phyloP scores from a whole-genome alignment of 106 monocot species.

The Dendrobium huoshanense region DNA sequence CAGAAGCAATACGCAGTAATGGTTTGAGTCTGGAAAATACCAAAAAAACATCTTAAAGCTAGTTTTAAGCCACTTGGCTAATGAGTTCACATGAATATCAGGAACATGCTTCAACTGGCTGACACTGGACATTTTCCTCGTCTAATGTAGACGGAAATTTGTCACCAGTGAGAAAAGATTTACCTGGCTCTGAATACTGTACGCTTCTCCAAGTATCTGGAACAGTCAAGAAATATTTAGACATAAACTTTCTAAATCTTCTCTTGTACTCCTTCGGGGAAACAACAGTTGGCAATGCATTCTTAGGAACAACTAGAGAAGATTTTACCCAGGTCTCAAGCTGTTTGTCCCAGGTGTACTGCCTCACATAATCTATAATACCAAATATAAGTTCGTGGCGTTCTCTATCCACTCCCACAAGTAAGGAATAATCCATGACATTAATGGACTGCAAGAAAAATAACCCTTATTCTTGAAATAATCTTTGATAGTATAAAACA shows the following conservation, averaged over 20 bases:
- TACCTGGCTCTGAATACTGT: constrained; percentile 15
- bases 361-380: constrained; percentile 97
- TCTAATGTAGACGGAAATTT: constrained; percentile 6
- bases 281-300: constrained; percentile 76
- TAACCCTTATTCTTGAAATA: neutral
- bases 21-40: neutral
- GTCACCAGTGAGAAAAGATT: constrained; percentile 14
- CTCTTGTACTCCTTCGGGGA: constrained; percentile 97
- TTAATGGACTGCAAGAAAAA: constrained; percentile 61
- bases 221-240: constrained; percentile 69
- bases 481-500: neutral
- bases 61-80: neutral
- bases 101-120: constrained; percentile 11
- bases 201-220: constrained; percentile 62
- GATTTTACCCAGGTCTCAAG: constrained; percentile 90
- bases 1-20: neutral
- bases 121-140: constrained; percentile 6
- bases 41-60: neutral
- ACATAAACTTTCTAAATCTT: constrained; percentile 88
- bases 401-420: constrained; percentile 86
- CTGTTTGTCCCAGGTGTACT: constrained; percentile 99
- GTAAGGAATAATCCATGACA: constrained; percentile 98
- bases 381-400: constrained; percentile 81
- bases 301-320: constrained; percentile 85
- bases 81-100: neutral